Evolutionary conservation across 2,329 filamentous ascomycete genomes (phyloP), one percentile per base, ranked within the genome.

Genomic region (Monosporascus sp.): DNA sequence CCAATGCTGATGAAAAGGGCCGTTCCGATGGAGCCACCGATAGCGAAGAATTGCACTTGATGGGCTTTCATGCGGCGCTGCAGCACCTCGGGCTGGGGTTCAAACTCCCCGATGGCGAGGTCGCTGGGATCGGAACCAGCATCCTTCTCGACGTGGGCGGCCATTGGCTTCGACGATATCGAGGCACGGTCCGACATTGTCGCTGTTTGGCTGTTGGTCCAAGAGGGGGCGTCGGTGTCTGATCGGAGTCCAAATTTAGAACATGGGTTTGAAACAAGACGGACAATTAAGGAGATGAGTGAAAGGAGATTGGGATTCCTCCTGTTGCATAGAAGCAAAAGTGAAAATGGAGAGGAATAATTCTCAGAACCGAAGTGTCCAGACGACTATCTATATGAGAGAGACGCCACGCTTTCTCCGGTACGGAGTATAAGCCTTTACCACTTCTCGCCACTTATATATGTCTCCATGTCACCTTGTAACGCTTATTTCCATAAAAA

Each of bases 21-120:
- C 4, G 73, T 73, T 1, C 56, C 56, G 44, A 58, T 56, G 14
- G 54, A 52, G n/a, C 51, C 56, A 6, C 51, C 54, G 11, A 56
- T 54, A 36, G 56, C 56, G 20, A 58, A 54, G 6, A 59, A 50
- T 48, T 59, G 54, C 7, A 56, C 47, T 34, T 57, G 34, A 37
- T 37, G 16, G 7, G 34, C 7, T 16, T 37, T 37, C 34, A 37
- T 37, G 34, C 34, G 34, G 7, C 34, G 34, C 16, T 37, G 34
- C 16, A 37, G 34, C 16, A 16, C 34, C 34, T 37, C 34, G 34
- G 34, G 34, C 7, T 7, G 34, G 34, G 34, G 34, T 16, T 37
- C 34, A 7, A 37, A 37, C 34, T 37, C 34, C 34, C 34, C 34
- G 34, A 37, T 16, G 16, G 34, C 34, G 34, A 37, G 7, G 34